Evolutionary conservation across 805 yeast species (phyloP).

Genomic region (Lipomyces orientalis): DNA sequence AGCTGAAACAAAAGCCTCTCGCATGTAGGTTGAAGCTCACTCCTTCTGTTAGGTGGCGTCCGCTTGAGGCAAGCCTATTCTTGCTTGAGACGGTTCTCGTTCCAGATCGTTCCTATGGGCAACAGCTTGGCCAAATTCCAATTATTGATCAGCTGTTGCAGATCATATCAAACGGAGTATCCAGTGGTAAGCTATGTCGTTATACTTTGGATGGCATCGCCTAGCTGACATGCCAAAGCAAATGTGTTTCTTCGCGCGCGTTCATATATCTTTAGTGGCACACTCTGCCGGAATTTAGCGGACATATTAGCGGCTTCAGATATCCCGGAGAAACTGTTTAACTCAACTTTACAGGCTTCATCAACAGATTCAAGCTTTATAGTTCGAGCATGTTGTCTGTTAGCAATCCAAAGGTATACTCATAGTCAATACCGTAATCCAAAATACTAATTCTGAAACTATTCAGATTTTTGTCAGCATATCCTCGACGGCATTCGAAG

Average conservation of each 20-base stretch:
- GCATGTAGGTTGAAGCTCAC: not conserved
- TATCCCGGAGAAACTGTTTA: conserved; percentile 19
- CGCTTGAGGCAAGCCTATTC: conserved; percentile 24
- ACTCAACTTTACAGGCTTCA: conserved; percentile 22
- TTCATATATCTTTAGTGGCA: conserved; percentile 32
- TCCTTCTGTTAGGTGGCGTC: conserved; percentile 3
- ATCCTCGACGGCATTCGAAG: conserved; percentile 36
- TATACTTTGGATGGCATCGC: not conserved
- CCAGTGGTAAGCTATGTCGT: not conserved
- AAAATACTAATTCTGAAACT: not conserved
- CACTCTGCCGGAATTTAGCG: conserved; percentile 25
- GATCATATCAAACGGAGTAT: conserved; percentile 2
- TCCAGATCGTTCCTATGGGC: conserved; percentile 27
- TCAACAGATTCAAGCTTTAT: conserved; percentile 29
- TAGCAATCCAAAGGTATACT: conserved; percentile 22
- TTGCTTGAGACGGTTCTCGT: conserved; percentile 29
- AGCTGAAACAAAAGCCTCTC: not conserved
- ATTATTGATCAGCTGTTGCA: conserved; percentile 6
- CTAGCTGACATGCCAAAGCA: not conserved
- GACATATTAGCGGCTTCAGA: not conserved
- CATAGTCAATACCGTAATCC: not conserved
- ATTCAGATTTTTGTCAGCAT: conserved; percentile 19
- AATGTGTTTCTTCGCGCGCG: conserved; percentile 34
- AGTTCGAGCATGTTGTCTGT: conserved; percentile 35
- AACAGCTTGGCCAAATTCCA: conserved; percentile 8